Percentiles rank a stretch among this genome's conserved stretches.
phyloP scores from a whole-genome alignment of 495 filamentous ascomycete species.

The Penicillium diatomitis region DNA sequence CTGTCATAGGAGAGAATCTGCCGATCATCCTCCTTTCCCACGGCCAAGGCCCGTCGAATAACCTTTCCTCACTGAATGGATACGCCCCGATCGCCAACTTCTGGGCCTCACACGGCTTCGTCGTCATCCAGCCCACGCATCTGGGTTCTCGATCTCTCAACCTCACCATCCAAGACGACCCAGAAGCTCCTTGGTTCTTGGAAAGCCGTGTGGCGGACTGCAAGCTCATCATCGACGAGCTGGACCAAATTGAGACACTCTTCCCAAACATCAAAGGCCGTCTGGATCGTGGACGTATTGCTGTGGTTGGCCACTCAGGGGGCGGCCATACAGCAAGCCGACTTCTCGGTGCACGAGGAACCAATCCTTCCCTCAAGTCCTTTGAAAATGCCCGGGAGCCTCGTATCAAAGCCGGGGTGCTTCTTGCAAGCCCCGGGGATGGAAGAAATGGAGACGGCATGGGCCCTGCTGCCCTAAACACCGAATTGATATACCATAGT shows the following conservation, averaged over 20 bases:
- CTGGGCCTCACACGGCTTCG: conserved; percentile 38
- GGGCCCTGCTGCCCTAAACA: conserved; percentile 8
- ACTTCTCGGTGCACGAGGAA: conserved; percentile 28
- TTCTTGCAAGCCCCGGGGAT: conserved; percentile 25
- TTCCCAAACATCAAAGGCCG: conserved; percentile 26
- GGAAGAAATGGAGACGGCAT: conserved; percentile 17
- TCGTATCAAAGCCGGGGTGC: conserved; percentile 31
- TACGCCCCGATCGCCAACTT: conserved; percentile 36
- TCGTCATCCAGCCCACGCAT: conserved; percentile 39
- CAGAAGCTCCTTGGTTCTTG: conserved; percentile 22
- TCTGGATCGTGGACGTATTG: conserved; percentile 26
- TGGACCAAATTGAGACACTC: conserved; percentile 22
- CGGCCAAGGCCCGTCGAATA: conserved; percentile 30
- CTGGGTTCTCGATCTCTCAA: conserved; percentile 26
- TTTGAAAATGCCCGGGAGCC: background rate
- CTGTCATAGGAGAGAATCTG: conserved; percentile 20
- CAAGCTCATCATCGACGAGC: conserved; percentile 25
- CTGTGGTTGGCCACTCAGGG: conserved; percentile 33
- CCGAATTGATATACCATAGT: conserved; percentile 22
- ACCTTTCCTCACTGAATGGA: conserved; percentile 35
- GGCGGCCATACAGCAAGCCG: conserved; percentile 27
- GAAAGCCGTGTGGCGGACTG: conserved; percentile 29
- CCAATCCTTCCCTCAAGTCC: conserved; percentile 9
- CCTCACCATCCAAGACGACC: conserved; percentile 4
- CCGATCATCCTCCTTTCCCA: conserved; percentile 37